Evolutionary conservation across 176 grass and related monocot genomes (phyloP).

Genomic region (Oryza nivara): DNA sequence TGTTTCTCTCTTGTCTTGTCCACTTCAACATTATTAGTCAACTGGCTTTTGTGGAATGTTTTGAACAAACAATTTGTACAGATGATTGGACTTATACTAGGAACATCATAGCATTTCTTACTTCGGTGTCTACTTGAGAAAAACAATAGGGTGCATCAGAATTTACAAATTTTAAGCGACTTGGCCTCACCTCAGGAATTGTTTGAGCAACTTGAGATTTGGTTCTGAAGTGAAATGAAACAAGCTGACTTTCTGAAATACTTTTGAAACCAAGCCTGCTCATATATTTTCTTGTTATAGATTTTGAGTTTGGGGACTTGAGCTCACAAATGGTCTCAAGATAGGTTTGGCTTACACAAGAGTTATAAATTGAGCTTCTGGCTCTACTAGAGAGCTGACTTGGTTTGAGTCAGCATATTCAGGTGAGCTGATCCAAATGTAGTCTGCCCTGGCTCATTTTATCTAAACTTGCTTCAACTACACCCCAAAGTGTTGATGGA

Average conservation of each 20-base stretch:
- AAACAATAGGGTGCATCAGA: not conserved
- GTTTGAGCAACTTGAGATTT: not conserved
- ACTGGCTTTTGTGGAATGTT: not conserved
- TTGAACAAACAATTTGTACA: not conserved
- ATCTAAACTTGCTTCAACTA: not conserved
- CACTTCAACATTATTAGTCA: not conserved
- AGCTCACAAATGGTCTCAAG: not conserved
- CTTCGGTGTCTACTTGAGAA: conserved; percentile 3
- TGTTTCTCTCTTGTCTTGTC: not conserved
- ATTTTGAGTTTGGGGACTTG: not conserved
- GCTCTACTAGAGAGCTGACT: not conserved
- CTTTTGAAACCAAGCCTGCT: conserved; percentile 12
- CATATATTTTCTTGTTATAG: not conserved
- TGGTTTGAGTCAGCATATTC: not conserved
- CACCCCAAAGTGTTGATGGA: not conserved
- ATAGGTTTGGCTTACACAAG: not conserved
- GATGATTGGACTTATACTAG: conserved; percentile 1
- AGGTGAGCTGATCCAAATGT: not conserved
- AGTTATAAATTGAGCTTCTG: not conserved
- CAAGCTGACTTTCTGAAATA: not conserved
- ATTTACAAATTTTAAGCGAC: conserved; percentile 7
- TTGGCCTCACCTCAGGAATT: conserved; percentile 6
- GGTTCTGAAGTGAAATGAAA: not conserved
- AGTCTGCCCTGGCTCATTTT: not conserved
- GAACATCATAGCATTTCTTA: not conserved